phyloP scores from a whole-genome alignment of 2,329 filamentous ascomycete genomes.

The Fusarium sp. region DNA sequence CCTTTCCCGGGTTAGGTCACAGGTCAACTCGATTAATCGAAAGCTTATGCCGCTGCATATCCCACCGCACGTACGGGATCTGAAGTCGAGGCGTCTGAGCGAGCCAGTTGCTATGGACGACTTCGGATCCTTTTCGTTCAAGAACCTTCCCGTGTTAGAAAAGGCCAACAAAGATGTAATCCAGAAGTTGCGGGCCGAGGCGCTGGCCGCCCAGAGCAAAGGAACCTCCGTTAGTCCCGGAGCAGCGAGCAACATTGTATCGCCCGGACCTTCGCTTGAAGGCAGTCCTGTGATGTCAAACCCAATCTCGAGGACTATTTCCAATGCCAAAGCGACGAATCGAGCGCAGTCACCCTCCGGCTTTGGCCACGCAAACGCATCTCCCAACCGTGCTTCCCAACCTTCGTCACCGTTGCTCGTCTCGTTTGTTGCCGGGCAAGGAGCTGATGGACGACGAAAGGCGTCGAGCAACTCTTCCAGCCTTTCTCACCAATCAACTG shows the following conservation, averaged over 20 bases:
- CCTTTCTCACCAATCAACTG: conserved; percentile 80
- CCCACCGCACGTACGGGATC: conserved; percentile 93
- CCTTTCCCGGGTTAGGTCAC: conserved; percentile 87
- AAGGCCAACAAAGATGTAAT: conserved; percentile 99
- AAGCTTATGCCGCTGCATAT: conserved; percentile 96
- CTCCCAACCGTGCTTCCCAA: conserved; percentile 84
- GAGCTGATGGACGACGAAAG: conserved; percentile 85
- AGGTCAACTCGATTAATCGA: conserved; percentile 89
- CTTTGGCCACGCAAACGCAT: conserved; percentile 84
- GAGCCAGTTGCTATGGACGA: conserved; percentile 92
- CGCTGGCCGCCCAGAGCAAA: conserved; percentile 78
- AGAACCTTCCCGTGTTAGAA: conserved; percentile 95
- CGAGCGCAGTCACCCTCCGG: conserved; percentile 90
- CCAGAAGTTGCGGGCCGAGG: conserved; percentile 93
- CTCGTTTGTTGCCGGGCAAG: conserved; percentile 90
- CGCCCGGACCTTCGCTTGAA: conserved; percentile 80
- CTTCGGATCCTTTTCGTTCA: conserved; percentile 97
- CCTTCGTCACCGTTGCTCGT: conserved; percentile 86
- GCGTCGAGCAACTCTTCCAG: conserved; percentile 91
- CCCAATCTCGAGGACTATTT: conserved; percentile 85
- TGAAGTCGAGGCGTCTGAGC: conserved; percentile 88
- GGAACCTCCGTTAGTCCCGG: conserved; percentile 63
- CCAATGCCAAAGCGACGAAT: conserved; percentile 82
- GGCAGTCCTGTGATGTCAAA: conserved; percentile 87
- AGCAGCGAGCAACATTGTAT: conserved; percentile 61